These are phyloP conservation scores for Fusarium aywerte DNA, from an alignment of 2,329 filamentous ascomycete genomes.

Conservation along the genomic window DNA sequence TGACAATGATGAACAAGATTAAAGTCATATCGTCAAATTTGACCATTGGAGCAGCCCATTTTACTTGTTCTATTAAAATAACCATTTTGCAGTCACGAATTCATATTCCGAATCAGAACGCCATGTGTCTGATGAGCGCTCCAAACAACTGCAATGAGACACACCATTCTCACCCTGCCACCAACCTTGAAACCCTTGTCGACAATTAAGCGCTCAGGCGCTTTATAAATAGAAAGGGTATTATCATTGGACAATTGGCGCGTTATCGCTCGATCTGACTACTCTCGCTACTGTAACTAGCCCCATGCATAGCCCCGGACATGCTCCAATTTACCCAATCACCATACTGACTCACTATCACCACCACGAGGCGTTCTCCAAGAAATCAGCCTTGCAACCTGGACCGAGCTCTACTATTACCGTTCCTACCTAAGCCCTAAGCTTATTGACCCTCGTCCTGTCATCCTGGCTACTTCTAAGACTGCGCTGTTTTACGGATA, in stretches of 20 bases:
- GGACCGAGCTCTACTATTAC: not conserved
- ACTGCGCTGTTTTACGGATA: constrained; percentile 10
- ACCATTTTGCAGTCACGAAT: not conserved
- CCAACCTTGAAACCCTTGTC: constrained; percentile 13
- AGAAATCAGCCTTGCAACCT: constrained; percentile 41
- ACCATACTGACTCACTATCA: constrained; percentile 11
- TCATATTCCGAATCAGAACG: constrained; percentile 15
- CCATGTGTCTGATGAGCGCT: constrained; percentile 13
- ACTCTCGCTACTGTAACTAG: constrained; percentile 30
- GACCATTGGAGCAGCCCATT: not conserved
- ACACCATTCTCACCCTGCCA: constrained; percentile 22
- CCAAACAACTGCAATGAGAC: constrained; percentile 26
- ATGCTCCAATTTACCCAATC: constrained; percentile 29
- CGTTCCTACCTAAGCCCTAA: constrained; percentile 12
- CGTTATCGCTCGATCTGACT: constrained; percentile 37
- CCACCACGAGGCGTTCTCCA: constrained; percentile 34
- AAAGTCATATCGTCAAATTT: not conserved
- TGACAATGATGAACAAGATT: constrained; percentile 2
- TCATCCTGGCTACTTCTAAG: constrained; percentile 37
- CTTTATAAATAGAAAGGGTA: constrained; percentile 43
- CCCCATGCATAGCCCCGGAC: constrained; percentile 36
- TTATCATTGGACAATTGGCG: constrained; percentile 39
- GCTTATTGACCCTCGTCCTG: constrained; percentile 17
- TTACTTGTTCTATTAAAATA: not conserved
- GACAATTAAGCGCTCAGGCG: constrained; percentile 44